phyloP scores from a whole-genome alignment of 2,329 filamentous ascomycete genomes.

The Sporothrix curviconia region DNA sequence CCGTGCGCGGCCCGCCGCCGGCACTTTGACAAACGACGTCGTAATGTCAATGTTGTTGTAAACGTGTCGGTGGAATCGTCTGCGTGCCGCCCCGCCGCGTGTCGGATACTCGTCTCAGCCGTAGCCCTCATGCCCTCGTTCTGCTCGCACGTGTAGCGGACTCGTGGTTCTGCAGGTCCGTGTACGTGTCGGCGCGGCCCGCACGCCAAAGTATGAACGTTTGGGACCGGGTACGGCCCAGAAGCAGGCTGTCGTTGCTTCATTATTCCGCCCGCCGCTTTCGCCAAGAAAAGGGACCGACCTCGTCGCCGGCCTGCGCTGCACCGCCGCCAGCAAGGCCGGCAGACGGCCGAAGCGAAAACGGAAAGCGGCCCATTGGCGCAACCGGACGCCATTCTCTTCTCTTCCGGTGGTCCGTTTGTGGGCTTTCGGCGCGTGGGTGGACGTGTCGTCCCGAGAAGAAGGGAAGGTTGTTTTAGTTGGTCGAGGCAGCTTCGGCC shows the following conservation, averaged over 20 bases:
- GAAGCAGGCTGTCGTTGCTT: conserved; percentile 80
- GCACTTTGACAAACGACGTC: conserved; percentile 88
- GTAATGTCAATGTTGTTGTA: conserved; percentile 85
- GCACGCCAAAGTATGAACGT: conserved; percentile 89
- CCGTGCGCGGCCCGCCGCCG: conserved; percentile 76
- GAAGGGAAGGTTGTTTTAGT: too few relatives aligned
- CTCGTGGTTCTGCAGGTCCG: conserved; percentile 66
- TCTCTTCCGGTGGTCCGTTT: too few relatives aligned
- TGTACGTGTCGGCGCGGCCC: conserved; percentile 74
- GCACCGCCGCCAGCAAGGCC: conserved; percentile 17
- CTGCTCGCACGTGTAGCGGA: conserved; percentile 94
- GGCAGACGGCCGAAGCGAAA: conserved; percentile 7
- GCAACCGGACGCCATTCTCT: conserved; percentile 20
- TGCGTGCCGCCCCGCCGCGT: conserved; percentile 79
- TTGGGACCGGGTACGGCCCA: conserved; percentile 97
- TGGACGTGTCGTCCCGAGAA: too few relatives aligned
- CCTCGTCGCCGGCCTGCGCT: conserved; percentile 24
- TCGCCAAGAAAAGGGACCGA: conserved; percentile 40
- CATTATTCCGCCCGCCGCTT: conserved; percentile 41
- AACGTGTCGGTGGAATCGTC: conserved; percentile 82
- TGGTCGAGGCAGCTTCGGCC: not conserved
- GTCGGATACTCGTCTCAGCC: conserved; percentile 98
- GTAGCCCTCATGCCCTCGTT: conserved; percentile 88
- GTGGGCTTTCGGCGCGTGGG: too few relatives aligned
- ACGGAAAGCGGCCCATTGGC: conserved; percentile 18